Base-by-base conservation (phyloP, 805 yeast species). In the Saccharomyces cerevisiae region DNA sequence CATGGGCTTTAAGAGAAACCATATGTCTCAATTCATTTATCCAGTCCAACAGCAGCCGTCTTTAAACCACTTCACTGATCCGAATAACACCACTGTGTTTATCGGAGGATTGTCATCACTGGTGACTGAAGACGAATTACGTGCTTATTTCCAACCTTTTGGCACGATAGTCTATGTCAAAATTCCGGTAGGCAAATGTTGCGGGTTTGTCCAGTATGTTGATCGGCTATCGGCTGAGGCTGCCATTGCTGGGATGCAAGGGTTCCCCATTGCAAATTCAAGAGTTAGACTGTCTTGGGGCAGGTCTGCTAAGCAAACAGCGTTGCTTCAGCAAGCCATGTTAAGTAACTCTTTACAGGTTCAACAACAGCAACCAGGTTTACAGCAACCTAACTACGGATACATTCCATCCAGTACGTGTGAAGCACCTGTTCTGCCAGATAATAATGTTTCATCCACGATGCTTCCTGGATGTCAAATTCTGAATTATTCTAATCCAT, bases 201-300 rank as follows among this genome's bases (percentile, higher is more conserved):
- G 96, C 71, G 96, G 96, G 0, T 89, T 91, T 72, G 89, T 90
- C 52, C 95, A 88, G 69, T 90, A 80, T 67, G 80, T 82, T 46
- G 81, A 84, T 52, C 76, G 96, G 54, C 81, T 82, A 47, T 83
- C 88, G 60, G 97, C 97, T 1, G 97, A 91, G 70, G 78, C 78
- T 53, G 96, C 97, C 10, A 87, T 90, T 57, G 76, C 81, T 36
- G 86, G 84, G 58, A 86, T 90, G 95, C 96, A 90, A 71, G 96
- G 96, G 9, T 88, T 83, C 66, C 89, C 89, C 41, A 84, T 90
- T 61, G 92, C 91, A 51, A 90, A 88, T 55, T 84, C 88, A 54
- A 78, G 92, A 57, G 83, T 90, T 50, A 77, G 96, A 61, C 77
- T 90, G 55, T 84, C 92, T 51, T 90, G 97, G 97, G 97, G 97